phyloP scores from a whole-genome alignment of 106 monocot genomes.

The Amphibolis antarctica region DNA sequence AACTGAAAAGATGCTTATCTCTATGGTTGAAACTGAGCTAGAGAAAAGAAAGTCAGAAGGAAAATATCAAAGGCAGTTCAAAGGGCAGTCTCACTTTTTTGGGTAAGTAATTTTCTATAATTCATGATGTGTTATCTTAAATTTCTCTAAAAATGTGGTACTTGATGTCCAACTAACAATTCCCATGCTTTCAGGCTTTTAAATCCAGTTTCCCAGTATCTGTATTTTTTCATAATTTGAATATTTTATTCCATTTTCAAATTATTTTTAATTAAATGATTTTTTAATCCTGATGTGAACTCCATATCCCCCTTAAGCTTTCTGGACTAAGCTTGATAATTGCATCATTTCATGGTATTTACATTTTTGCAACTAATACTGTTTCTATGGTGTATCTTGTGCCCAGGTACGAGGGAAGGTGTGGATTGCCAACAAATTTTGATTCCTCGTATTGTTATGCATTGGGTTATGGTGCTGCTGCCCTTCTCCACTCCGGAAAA shows the following conservation, averaged over 20 bases:
- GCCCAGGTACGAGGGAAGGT: constrained; percentile 91
- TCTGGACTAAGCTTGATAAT: background rate
- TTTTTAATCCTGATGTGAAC: no score
- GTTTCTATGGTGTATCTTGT: background rate
- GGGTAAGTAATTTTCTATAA: constrained; percentile 86
- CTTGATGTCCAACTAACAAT: no score
- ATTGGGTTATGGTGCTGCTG: constrained; percentile 80
- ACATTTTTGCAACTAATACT: background rate
- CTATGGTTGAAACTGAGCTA: constrained; percentile 89
- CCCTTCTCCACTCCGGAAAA: constrained; percentile 72
- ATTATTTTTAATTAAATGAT: no score
- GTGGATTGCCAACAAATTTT: constrained; percentile 95
- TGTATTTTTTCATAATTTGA: no score
- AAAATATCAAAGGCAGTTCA: constrained; percentile 54
- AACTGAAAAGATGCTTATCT: constrained; percentile 91
- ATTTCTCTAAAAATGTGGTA: no score
- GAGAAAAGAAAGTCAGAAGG: constrained; percentile 66
- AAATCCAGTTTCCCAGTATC: no score
- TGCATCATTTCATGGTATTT: background rate
- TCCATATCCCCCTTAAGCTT: background rate
- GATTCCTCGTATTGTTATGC: constrained; percentile 93
- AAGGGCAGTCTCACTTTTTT: constrained; percentile 94
- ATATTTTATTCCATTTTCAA: no score
- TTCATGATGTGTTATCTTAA: background rate
- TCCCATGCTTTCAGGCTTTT: no score